phyloP scores from a whole-genome alignment of 768 basidiomycete genomes.

The Lyophyllum semitale region DNA sequence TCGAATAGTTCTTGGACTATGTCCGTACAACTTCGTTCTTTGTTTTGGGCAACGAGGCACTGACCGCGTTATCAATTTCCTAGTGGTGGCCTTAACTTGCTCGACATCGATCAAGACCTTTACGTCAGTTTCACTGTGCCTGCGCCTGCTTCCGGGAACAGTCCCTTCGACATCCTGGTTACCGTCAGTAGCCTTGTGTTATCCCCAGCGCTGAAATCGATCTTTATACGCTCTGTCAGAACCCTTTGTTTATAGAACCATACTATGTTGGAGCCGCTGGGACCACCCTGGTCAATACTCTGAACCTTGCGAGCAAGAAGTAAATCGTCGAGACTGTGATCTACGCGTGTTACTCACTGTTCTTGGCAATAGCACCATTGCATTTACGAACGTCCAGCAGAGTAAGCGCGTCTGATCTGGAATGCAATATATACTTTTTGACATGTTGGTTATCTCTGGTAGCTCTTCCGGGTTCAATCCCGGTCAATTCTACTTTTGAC shows the following conservation, averaged over 20 bases:
- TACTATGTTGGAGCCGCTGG: conserved; percentile 40
- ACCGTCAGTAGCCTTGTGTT: conserved; percentile 29
- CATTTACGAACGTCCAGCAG: conserved; percentile 35
- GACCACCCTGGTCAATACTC: conserved; percentile 5
- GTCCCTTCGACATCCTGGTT: conserved; percentile 34
- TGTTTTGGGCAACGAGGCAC: neutral
- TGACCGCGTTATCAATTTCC: neutral
- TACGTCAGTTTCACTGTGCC: conserved; percentile 31
- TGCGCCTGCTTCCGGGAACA: conserved; percentile 18
- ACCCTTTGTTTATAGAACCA: conserved; percentile 37
- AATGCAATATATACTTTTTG: neutral
- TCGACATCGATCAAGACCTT: conserved; percentile 30
- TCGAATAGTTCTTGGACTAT: conserved; percentile 25
- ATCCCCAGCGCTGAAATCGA: neutral
- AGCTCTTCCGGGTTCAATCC: conserved; percentile 35
- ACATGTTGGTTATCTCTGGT: neutral
- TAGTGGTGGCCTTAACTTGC: conserved; percentile 37
- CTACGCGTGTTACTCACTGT: neutral
- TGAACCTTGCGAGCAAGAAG: conserved; percentile 20
- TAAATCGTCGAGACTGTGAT: conserved; percentile 5
- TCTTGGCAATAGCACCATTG: conserved; percentile 26
- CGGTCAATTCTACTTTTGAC: conserved; percentile 23
- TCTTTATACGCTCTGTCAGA: conserved; percentile 24
- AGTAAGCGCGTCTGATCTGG: conserved; percentile 27
- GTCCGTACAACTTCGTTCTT: conserved; percentile 15